A percentile compares a stretch with the other conserved stretches of the same genome.
Conservation (phyloP, 225 moss, liverwort and hornwort genomes). For the Bryum argenteum region DNA sequence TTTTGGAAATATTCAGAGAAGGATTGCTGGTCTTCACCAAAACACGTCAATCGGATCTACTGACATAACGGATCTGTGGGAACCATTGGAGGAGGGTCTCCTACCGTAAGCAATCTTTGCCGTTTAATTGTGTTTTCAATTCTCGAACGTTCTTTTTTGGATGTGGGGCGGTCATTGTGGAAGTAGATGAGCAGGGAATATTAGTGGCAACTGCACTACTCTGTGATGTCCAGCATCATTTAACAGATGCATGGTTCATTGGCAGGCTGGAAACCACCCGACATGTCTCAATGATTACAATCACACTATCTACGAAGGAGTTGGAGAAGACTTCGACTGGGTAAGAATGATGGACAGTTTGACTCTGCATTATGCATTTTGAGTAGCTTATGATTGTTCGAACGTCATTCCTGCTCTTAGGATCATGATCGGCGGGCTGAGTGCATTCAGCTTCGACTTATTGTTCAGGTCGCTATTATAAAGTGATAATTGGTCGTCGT, state of each 20-base stretch:
- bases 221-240: background rate
- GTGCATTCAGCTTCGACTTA: too few species aligned
- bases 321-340: slow-evolving; percentile 71
- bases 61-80: slow-evolving; percentile 96
- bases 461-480: background rate
- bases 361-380: background rate
- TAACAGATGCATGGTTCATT: slow-evolving; percentile 16
- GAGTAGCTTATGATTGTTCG: too few species aligned
- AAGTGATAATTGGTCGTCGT: background rate
- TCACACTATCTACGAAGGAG: slow-evolving; percentile 66
- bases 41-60: slow-evolving; percentile 98
- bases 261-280: slow-evolving; percentile 71
- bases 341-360: slow-evolving; percentile 23
- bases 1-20: slow-evolving; percentile 63
- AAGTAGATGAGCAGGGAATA: background rate
- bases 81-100: slow-evolving; percentile 97
- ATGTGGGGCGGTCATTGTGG: background rate
- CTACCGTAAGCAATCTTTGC: slow-evolving; percentile 69
- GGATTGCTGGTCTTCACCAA: slow-evolving; percentile 97
- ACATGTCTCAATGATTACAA: slow-evolving; percentile 72
- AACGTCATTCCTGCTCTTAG: background rate
- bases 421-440: background rate
- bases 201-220: background rate
- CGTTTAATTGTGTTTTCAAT: background rate
- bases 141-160: background rate